These are phyloP conservation scores for Pholiota molesta DNA, from an alignment of 768 basidiomycete genomes.

Conservation along the genomic window DNA sequence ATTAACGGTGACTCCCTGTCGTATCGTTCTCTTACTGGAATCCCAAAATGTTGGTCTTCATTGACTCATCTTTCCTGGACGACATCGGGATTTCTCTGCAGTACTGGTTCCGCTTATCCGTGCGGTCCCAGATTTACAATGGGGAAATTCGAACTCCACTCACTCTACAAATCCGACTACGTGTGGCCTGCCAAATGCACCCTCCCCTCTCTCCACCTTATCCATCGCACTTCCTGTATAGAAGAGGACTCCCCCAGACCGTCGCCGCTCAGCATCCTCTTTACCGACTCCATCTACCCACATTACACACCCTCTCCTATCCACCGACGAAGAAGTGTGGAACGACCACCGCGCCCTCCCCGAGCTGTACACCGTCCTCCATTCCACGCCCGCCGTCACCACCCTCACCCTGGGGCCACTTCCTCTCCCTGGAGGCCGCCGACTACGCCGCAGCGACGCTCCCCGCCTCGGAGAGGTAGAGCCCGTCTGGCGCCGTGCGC, in stretches of 20 bases:
- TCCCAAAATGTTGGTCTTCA: neutral
- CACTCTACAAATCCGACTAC: neutral
- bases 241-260: neutral
- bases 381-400: neutral
- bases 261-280: neutral
- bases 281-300: neutral
- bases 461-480: neutral
- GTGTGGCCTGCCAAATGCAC: neutral
- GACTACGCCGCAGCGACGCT: neutral
- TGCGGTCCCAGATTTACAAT: neutral
- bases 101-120: neutral
- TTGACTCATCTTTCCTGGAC: neutral
- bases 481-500: neutral
- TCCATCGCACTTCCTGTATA: neutral
- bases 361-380: neutral
- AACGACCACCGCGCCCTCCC: neutral
- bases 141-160: neutral
- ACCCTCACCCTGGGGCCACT: neutral
- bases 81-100: neutral
- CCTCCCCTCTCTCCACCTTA: neutral
- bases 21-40: neutral
- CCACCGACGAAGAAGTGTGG: neutral
- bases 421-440: neutral
- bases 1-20: no score
- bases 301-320: neutral